phyloP scores from a whole-genome alignment of 495 filamentous ascomycete species.

The Podospora fimiseda region DNA sequence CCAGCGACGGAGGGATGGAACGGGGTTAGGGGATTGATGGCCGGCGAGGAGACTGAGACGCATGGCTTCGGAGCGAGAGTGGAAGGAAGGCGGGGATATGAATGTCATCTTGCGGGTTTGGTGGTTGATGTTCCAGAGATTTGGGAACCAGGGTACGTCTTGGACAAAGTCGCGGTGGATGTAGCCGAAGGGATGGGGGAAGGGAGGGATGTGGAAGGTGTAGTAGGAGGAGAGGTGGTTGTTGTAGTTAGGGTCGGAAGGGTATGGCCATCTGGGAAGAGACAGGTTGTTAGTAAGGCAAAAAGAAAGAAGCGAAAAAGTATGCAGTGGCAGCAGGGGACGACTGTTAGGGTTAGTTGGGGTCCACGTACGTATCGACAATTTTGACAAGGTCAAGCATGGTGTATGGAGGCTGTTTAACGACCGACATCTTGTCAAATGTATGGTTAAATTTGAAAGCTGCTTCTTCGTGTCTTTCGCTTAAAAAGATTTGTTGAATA shows the following conservation, averaged over 20 bases:
- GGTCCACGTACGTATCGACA: too few species aligned
- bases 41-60: neutral
- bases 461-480: too few species aligned
- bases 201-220: neutral
- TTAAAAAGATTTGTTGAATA: too few species aligned
- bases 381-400: too few species aligned
- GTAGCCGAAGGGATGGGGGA: neutral
- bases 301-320: too few species aligned
- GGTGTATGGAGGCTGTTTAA: too few species aligned
- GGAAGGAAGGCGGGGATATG: neutral
- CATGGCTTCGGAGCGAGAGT: neutral
- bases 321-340: too few species aligned
- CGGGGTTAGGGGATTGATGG: neutral
- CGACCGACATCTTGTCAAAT: too few species aligned
- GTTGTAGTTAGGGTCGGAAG: neutral
- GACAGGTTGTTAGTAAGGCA: too few species aligned
- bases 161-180: neutral
- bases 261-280: neutral
- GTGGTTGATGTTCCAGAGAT: neutral
- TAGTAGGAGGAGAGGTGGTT: neutral
- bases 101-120: neutral
- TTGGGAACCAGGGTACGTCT: neutral
- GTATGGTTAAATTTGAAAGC: too few species aligned
- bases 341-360: too few species aligned
- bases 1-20: neutral